phyloP scores from a whole-genome alignment of 2,329 filamentous ascomycete species.

The Apiospora koreana region DNA sequence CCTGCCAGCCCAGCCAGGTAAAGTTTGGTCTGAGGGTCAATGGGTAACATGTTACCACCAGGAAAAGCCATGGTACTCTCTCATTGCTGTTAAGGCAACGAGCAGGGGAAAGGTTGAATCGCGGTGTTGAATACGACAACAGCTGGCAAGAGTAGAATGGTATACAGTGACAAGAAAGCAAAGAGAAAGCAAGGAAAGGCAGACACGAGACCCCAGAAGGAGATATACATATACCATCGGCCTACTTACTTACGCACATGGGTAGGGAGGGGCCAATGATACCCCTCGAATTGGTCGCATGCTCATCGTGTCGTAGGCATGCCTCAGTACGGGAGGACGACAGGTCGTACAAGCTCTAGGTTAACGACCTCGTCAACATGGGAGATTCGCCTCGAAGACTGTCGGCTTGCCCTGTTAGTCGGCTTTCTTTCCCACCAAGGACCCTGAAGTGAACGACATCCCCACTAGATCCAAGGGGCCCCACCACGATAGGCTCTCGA shows the following conservation, averaged over 20 bases:
- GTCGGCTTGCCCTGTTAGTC: neutral
- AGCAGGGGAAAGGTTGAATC: slow-evolving; percentile 24
- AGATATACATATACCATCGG: slow-evolving; percentile 12
- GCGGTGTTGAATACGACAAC: slow-evolving; percentile 22
- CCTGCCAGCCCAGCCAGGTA: slow-evolving; percentile 55
- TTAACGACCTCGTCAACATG: neutral
- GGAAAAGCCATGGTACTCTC: slow-evolving; percentile 74
- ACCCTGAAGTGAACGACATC: slow-evolving; percentile 9
- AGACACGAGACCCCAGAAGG: neutral
- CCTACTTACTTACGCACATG: neutral
- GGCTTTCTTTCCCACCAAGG: neutral
- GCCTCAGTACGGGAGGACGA: neutral
- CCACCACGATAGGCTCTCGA: neutral
- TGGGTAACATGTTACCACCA: slow-evolving; percentile 63
- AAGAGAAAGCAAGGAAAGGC: neutral
- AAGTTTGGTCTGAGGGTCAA: slow-evolving; percentile 47
- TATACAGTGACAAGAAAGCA: neutral
- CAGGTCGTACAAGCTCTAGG: neutral
- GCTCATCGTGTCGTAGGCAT: slow-evolving; percentile 3
- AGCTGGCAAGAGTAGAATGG: neutral
- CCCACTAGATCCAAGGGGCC: slow-evolving; percentile 10
- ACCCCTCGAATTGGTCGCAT: slow-evolving; percentile 3
- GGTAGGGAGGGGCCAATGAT: neutral
- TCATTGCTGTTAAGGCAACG: slow-evolving; percentile 48
- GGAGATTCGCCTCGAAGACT: neutral